These are phyloP conservation scores for Chlorella ohadii DNA, from an alignment of 139 green algal genomes.

Conservation along the genomic window DNA sequence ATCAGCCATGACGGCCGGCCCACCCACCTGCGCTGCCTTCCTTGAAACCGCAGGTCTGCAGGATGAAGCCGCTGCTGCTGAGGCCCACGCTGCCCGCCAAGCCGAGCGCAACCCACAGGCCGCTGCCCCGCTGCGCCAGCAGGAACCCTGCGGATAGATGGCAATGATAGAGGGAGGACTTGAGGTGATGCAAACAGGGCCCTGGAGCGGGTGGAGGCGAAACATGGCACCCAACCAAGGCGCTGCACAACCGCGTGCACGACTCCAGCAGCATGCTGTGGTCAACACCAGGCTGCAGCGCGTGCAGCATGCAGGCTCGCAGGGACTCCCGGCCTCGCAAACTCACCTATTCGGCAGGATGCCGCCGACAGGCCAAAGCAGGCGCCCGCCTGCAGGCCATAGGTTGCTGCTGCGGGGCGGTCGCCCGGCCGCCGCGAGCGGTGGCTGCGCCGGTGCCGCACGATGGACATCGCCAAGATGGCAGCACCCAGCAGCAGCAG, in stretches of 20 bases:
- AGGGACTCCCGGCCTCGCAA: neutral
- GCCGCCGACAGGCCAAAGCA: slow-evolving; percentile 87
- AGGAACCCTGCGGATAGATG: slow-evolving; percentile 62
- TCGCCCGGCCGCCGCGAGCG: slow-evolving; percentile 18
- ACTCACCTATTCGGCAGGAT: slow-evolving; percentile 61
- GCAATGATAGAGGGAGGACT: too few relatives aligned
- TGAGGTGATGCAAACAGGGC: too few relatives aligned
- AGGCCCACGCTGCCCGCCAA: slow-evolving; percentile 67
- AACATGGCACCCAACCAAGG: too few relatives aligned
- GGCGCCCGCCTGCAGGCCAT: slow-evolving; percentile 75
- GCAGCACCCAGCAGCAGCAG: slow-evolving; percentile 31
- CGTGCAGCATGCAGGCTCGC: neutral
- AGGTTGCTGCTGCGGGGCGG: slow-evolving; percentile 15
- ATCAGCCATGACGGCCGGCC: neutral
- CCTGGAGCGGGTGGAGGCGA: too few relatives aligned
- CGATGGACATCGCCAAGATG: slow-evolving; percentile 14
- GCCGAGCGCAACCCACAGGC: slow-evolving; percentile 67
- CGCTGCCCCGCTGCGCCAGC: slow-evolving; percentile 55
- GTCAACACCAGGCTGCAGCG: too few relatives aligned
- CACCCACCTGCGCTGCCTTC: slow-evolving; percentile 64
- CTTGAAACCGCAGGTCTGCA: slow-evolving; percentile 88
- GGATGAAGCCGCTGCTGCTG: slow-evolving; percentile 76
- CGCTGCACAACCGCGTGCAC: too few relatives aligned
- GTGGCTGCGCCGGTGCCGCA: slow-evolving; percentile 24
- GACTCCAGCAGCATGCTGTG: too few relatives aligned